Percentiles rank a stretch among this genome's conserved stretches.
phyloP scores from a whole-genome alignment of 2,329 filamentous ascomycete genomes.

The Dothistroma pini region DNA sequence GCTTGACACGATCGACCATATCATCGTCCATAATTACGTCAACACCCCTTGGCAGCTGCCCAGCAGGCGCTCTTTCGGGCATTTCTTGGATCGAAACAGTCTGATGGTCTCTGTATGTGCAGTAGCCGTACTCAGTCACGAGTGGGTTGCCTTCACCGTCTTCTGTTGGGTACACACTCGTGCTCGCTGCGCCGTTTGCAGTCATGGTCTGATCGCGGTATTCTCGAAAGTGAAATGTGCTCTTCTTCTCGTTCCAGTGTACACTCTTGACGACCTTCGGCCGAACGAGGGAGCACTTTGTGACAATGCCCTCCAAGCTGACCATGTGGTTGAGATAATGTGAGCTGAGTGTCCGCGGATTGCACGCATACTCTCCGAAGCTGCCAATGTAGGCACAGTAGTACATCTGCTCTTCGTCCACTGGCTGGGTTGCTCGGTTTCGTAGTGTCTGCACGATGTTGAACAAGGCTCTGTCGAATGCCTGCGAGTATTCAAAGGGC shows the following conservation, averaged over 20 bases:
- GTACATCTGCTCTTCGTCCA: conserved; percentile 72
- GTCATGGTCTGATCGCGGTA: conserved; percentile 99
- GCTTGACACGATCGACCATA: conserved; percentile 89
- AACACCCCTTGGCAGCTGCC: conserved; percentile 89
- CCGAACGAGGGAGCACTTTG: conserved; percentile 88
- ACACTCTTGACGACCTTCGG: conserved; percentile 99
- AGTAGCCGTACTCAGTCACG: conserved; percentile 93
- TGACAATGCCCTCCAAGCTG: conserved; percentile 95
- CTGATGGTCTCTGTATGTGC: conserved; percentile 93
- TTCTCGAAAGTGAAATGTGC: conserved; percentile 82
- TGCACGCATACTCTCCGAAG: conserved; percentile 92
- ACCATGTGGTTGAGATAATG: conserved; percentile 94
- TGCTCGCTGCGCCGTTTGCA: conserved; percentile 75
- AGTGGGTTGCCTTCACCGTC: conserved; percentile 92
- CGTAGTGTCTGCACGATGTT: conserved; percentile 79
- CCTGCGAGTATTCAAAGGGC: conserved; percentile 83
- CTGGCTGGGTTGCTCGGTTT: conserved; percentile 71
- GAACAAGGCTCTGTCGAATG: conserved; percentile 88
- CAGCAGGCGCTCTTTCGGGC: conserved; percentile 92
- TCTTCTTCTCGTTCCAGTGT: conserved; percentile 85
- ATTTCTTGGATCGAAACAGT: conserved; percentile 99
- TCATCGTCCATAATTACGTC: conserved; percentile 98
- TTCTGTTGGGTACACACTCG: conserved; percentile 89
- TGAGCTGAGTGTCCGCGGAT: conserved; percentile 86
- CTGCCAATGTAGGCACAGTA: conserved; percentile 97